These are phyloP conservation scores for Ogataea paraovalis DNA, from an alignment of 805 yeast species.

Conservation along the genomic window DNA sequence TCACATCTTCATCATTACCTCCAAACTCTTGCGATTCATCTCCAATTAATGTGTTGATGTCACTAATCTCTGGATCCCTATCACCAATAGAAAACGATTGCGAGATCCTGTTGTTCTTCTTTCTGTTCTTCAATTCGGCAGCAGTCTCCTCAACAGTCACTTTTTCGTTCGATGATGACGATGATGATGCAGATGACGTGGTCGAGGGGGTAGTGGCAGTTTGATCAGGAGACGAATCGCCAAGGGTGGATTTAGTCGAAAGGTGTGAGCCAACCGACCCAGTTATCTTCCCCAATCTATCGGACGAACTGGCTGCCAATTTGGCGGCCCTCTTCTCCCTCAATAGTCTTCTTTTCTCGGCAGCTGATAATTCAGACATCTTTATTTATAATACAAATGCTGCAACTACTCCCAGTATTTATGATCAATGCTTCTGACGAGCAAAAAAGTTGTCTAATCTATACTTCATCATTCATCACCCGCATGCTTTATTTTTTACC, in stretches of 20 bases:
- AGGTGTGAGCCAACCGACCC: slow-evolving; percentile 36
- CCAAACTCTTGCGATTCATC: slow-evolving; percentile 1
- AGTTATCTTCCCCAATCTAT: slow-evolving; percentile 48
- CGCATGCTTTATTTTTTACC: too few species aligned
- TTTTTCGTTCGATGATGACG: slow-evolving; percentile 1
- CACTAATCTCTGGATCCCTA: slow-evolving; percentile 26
- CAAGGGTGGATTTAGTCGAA: slow-evolving; percentile 33
- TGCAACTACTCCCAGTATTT: too few species aligned
- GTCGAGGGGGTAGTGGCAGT: slow-evolving; percentile 10
- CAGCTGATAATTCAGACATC: slow-evolving; percentile 46
- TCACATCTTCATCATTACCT: slow-evolving; percentile 11
- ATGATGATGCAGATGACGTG: neutral
- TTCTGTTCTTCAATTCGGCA: neutral
- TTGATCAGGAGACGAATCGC: slow-evolving; percentile 3
- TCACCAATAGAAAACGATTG: slow-evolving; percentile 12
- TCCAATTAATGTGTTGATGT: slow-evolving; percentile 9
- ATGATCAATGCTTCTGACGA: neutral
- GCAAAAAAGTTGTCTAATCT: too few species aligned
- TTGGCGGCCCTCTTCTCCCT: slow-evolving; percentile 67
- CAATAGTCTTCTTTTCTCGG: slow-evolving; percentile 53
- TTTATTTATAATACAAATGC: too few species aligned
- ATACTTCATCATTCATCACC: too few species aligned
- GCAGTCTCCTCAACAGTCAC: too few species aligned
- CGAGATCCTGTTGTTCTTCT: slow-evolving; percentile 13
- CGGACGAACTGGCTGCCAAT: slow-evolving; percentile 50